Conservation (phyloP, 768 basidiomycete genomes). For the Termitomyces sp. region DNA sequence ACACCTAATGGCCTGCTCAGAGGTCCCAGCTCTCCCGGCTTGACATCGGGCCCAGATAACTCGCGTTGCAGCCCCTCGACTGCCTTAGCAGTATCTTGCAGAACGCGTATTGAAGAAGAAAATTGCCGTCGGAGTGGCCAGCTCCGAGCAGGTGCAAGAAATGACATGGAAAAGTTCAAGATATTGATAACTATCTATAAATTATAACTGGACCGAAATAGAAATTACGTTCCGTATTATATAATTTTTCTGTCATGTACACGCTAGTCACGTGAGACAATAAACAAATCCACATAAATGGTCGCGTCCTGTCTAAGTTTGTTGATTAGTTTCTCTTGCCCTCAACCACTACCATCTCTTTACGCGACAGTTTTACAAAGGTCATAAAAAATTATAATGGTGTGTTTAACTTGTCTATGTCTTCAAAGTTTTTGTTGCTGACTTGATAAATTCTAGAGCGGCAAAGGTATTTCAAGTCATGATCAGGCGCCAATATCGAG, state of each 20-base stretch:
- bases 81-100: constrained; percentile 1
- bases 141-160: constrained; percentile 12
- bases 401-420: constrained; percentile 2
- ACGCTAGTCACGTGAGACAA: constrained; percentile 23
- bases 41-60: constrained; percentile 12
- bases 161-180: constrained; percentile 9
- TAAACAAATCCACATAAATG: constrained; percentile 33
- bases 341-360: constrained; percentile 30
- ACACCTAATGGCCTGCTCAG: constrained; percentile 76
- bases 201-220: background rate
- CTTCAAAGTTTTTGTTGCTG: constrained; percentile 1
- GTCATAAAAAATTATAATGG: constrained; percentile 19
- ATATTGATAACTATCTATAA: background rate
- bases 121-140: constrained; percentile 14
- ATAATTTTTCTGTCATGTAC: constrained; percentile 1
- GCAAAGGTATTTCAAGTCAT: constrained; percentile 26
- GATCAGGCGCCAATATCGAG: background rate
- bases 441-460: constrained; percentile 21
- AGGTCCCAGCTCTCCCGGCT: constrained; percentile 22
- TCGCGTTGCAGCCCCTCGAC: constrained; percentile 6
- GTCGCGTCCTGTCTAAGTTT: constrained; percentile 29
- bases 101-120: constrained; percentile 6
- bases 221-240: background rate
- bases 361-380: constrained; percentile 15
- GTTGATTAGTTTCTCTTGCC: constrained; percentile 28